These are phyloP conservation scores for Globisporangium spinosum DNA, from an alignment of 352 stramenopile species.

Conservation along the genomic window DNA sequence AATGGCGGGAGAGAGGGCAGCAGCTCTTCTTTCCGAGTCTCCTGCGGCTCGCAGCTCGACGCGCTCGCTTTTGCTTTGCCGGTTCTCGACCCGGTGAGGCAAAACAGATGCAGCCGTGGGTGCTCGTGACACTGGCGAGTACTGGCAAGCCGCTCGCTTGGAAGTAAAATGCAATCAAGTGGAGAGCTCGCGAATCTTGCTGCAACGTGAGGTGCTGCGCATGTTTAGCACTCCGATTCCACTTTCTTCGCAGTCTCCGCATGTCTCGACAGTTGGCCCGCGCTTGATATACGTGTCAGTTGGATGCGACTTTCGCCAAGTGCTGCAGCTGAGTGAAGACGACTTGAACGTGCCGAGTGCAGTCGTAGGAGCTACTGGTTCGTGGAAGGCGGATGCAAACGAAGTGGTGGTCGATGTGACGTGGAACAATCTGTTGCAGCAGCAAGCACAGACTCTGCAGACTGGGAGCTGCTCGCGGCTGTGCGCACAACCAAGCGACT, in stretches of 20 bases:
- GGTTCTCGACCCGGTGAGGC: constrained; percentile 14
- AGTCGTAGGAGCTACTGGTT: not conserved
- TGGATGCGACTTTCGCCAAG: constrained; percentile 13
- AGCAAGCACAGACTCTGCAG: not conserved
- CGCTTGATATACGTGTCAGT: constrained; percentile 44
- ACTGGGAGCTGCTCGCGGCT: constrained; percentile 25
- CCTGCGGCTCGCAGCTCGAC: constrained; percentile 39
- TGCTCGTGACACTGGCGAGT: constrained; percentile 51
- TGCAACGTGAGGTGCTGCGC: constrained; percentile 37
- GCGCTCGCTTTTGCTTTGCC: constrained; percentile 49
- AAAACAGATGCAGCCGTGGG: constrained; percentile 21
- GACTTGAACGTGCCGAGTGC: constrained; percentile 34
- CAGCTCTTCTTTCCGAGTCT: constrained; percentile 15
- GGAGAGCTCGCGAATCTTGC: constrained; percentile 31
- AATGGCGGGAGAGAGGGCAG: constrained; percentile 17
- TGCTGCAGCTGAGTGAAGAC: constrained; percentile 49
- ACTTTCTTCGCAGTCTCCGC: constrained; percentile 29
- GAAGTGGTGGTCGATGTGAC: constrained; percentile 50
- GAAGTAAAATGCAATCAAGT: constrained; percentile 38
- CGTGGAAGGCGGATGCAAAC: constrained; percentile 29
- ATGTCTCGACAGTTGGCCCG: constrained; percentile 26
- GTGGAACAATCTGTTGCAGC: constrained; percentile 37
- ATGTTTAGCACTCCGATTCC: constrained; percentile 53
- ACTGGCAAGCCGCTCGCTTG: constrained; percentile 46
- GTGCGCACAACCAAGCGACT: constrained; percentile 56